phyloP scores from a whole-genome alignment of 1,284 basidiomycete species.

The Pyrrhoderma noxium region DNA sequence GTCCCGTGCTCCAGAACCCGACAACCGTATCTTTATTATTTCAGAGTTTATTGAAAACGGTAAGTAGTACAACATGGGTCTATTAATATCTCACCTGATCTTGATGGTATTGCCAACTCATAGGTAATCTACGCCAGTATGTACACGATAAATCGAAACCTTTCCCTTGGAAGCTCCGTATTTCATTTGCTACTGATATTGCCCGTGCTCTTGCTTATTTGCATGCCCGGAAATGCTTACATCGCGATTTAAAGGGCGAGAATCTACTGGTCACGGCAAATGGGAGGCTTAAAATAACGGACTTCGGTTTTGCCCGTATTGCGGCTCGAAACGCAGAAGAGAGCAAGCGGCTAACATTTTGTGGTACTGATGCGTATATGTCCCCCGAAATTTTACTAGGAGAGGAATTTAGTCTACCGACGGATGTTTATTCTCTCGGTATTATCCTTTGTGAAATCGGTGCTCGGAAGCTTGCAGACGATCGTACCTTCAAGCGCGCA shows the following conservation, averaged over 20 bases:
- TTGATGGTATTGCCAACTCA: constrained; percentile 20
- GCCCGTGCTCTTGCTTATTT: constrained; percentile 93
- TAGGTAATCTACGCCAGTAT: constrained; percentile 78
- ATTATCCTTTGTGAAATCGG: constrained; percentile 94
- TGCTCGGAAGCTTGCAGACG: constrained; percentile 78
- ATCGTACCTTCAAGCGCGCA: constrained; percentile 69
- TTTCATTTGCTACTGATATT: constrained; percentile 93
- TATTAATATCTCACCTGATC: constrained; percentile 21
- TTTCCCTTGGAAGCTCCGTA: constrained; percentile 84
- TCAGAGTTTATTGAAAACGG: constrained; percentile 85
- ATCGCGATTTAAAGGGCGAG: constrained; percentile 92
- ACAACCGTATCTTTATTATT: constrained; percentile 82
- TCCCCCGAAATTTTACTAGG: constrained; percentile 92
- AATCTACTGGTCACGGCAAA: constrained; percentile 94
- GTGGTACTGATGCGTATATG: constrained; percentile 93
- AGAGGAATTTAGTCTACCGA: constrained; percentile 85
- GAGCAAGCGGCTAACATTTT: constrained; percentile 87
- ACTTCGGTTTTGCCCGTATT: constrained; percentile 94
- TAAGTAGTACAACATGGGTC: constrained; percentile 19
- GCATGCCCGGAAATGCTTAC: constrained; percentile 85
- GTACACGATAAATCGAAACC: constrained; percentile 74
- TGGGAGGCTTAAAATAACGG: constrained; percentile 91
- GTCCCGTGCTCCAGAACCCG: constrained; percentile 75
- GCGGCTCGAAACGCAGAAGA: constrained; percentile 89
- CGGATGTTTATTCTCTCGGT: constrained; percentile 92